Percentiles rank a stretch among this genome's conserved stretches.
Evolutionary conservation across 257 asterid genomes (phyloP).

Genomic region (Nicotiana benthamiana): DNA sequence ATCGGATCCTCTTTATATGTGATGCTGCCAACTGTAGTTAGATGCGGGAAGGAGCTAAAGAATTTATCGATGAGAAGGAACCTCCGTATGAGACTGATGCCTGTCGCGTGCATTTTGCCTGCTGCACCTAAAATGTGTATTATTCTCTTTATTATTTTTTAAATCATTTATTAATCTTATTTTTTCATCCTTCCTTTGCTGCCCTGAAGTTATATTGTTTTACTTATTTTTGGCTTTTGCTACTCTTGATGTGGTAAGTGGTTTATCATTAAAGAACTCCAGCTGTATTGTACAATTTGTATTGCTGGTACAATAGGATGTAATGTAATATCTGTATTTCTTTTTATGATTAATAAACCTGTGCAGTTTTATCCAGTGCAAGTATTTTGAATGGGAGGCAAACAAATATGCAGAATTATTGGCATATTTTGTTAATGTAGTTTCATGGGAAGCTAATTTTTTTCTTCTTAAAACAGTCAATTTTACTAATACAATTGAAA

Average conservation of each 20-base stretch:
- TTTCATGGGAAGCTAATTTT: too few relatives aligned
- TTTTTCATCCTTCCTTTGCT: background rate
- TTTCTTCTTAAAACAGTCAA: too few relatives aligned
- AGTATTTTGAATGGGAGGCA: background rate
- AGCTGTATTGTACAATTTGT: conserved; percentile 13
- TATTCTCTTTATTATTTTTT: background rate
- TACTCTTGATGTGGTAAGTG: conserved; percentile 2
- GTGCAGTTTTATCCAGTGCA: background rate
- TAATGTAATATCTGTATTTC: conserved; percentile 14
- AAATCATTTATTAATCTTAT: background rate
- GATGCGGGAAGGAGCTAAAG: conserved; percentile 11
- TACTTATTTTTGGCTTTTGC: background rate
- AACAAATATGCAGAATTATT: too few relatives aligned
- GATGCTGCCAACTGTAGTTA: conserved; percentile 16
- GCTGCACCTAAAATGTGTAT: conserved; percentile 8
- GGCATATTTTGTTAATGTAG: too few relatives aligned
- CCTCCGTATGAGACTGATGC: background rate
- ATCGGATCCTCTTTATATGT: conserved; percentile 17
- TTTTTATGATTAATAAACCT: background rate
- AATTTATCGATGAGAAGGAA: conserved; percentile 14
- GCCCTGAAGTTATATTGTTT: background rate
- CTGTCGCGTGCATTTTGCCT: conserved; percentile 3
- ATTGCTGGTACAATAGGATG: background rate
- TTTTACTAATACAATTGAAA: too few relatives aligned
- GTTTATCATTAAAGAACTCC: conserved; percentile 1